Base-by-base conservation (phyloP, 768 basidiomycete genomes). In the Lentinula aciculospora region DNA sequence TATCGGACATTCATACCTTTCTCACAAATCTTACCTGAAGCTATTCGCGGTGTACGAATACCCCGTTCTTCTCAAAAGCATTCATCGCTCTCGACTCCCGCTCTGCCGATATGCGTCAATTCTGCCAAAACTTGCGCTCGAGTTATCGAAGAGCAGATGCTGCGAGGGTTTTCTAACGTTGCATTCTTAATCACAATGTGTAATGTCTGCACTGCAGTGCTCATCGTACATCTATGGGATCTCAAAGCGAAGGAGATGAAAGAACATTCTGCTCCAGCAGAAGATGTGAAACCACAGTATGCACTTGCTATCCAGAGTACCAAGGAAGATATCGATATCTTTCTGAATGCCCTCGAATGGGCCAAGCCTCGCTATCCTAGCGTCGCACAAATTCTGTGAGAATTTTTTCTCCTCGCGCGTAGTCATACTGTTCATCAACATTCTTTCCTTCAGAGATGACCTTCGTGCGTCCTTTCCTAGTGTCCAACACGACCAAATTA, bases 1-100 rank as follows among this genome's bases (percentile, higher is more conserved):
- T 84, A 88, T 66, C 81, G 89, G 29, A 83, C 86, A 1, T 88
- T 88, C 69, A 80, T 88, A 37, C 79, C 78, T 17, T 39, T 31
- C 17, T 46, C 50, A 13, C 47, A 56, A 39, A 28, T 45, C 4
- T 15, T 37, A 4, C 31, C 34, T 32, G 25, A 17, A 23, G 45
- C 15, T 9, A 34, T 50, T 19, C 49, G 32, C 12, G 49, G 49
- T 19, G 12, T 47, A 6, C 37, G 50, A 17, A 64, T 60, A 60
- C 27, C 34, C 15, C 25, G 23, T 17, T 17, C 51, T 28, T 39
- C 51, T 15, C 21, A 36, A 17, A 53, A 53, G 25, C 32, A 23
- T 17, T 37, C 51, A 25, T 64, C 40, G 67, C 62, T 48, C 70
- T 67, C 69, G 72, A 64, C 29, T 68, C 76, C 77, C n/a, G 82